Conservation (phyloP, 352 stramenopile species). For the Peronospora farinosa region DNA sequence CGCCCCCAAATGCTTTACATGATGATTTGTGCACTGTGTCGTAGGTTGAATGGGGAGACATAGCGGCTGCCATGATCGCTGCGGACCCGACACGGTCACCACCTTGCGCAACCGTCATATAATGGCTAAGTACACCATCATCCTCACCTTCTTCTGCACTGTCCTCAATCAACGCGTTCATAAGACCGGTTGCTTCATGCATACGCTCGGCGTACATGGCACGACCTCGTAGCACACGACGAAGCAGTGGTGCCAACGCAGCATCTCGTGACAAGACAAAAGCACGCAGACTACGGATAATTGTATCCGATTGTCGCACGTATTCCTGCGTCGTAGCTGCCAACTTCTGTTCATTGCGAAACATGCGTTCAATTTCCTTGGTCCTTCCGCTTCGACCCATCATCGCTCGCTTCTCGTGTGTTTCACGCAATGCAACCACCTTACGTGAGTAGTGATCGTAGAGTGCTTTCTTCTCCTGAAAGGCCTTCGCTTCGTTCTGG, state of each 20-base stretch:
- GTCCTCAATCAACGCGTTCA: slow-evolving; percentile 46
- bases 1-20: slow-evolving; percentile 63
- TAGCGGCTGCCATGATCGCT: slow-evolving; percentile 14
- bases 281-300: slow-evolving; percentile 48
- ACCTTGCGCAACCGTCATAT: slow-evolving; percentile 39
- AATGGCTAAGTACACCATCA: slow-evolving; percentile 36
- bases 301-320: slow-evolving; percentile 52
- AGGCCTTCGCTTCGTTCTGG: slow-evolving; percentile 42
- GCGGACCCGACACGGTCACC: slow-evolving; percentile 9
- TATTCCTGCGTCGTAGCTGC: slow-evolving; percentile 58
- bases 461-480: slow-evolving; percentile 56
- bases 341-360: slow-evolving; percentile 82
- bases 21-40: slow-evolving; percentile 41
- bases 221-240: slow-evolving; percentile 62
- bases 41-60: slow-evolving; percentile 5
- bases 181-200: slow-evolving; percentile 42
- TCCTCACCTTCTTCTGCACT: slow-evolving; percentile 27
- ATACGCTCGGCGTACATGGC: slow-evolving; percentile 52
- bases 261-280: slow-evolving; percentile 58
- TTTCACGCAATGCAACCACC: slow-evolving; percentile 52
- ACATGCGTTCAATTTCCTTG: slow-evolving; percentile 70
- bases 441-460: slow-evolving; percentile 83
- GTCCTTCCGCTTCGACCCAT: slow-evolving; percentile 55
- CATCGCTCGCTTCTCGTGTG: slow-evolving; percentile 49
- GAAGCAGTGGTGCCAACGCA: slow-evolving; percentile 54